phyloP scores from a whole-genome alignment of 140 eudicot genomes.

The Ambrosia hybrid region DNA sequence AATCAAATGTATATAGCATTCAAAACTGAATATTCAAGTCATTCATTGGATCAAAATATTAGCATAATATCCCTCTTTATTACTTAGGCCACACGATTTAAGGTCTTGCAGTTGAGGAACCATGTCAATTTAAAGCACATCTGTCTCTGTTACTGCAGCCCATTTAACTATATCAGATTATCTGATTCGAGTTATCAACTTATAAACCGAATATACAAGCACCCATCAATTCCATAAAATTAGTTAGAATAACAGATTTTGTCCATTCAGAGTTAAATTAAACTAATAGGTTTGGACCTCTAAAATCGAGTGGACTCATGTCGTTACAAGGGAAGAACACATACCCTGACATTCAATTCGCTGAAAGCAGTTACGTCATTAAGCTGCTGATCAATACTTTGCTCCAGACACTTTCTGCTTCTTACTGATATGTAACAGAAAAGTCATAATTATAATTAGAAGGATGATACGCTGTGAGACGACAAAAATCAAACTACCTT shows the following conservation, averaged over 20 bases:
- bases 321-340: not conserved
- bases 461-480: not conserved
- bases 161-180: not conserved
- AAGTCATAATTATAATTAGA: not conserved
- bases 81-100: not conserved
- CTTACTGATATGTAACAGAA: slow-evolving; percentile 47
- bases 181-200: not conserved
- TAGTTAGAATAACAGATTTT: too few relatives aligned
- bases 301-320: slow-evolving; percentile 1
- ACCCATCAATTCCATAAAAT: too few relatives aligned
- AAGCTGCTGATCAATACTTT: slow-evolving; percentile 95
- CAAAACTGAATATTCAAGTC: not conserved
- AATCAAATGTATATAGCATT: not conserved
- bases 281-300: not conserved
- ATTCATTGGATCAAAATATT: too few relatives aligned
- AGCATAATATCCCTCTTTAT: not conserved
- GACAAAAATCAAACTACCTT: slow-evolving; percentile 46
- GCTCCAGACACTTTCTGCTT: slow-evolving; percentile 86
- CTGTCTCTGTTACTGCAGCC: not conserved
- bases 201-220: too few relatives aligned
- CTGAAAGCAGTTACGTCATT: slow-evolving; percentile 98
- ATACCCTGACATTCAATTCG: slow-evolving; percentile 32
- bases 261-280: not conserved
- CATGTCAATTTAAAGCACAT: too few relatives aligned
- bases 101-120: too few relatives aligned